phyloP scores from a whole-genome alignment of 2,329 filamentous ascomycete genomes.

The Pseudopyricularia cyperi region DNA sequence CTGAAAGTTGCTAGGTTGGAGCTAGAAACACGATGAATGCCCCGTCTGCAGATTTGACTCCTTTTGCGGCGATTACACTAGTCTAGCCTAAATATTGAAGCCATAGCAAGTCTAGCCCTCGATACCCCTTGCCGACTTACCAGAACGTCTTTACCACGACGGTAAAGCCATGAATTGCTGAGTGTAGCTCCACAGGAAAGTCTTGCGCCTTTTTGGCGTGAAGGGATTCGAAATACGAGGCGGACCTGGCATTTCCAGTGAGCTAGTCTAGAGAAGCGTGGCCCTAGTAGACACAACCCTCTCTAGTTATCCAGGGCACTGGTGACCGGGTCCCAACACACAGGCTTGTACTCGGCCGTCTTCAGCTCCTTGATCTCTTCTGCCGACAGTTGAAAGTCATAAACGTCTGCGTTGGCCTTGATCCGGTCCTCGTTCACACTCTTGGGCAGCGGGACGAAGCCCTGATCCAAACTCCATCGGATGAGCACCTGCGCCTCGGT shows the following conservation, averaged over 20 bases:
- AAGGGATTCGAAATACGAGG: not conserved
- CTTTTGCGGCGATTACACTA: too few relatives aligned
- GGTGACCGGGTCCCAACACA: constrained; percentile 16
- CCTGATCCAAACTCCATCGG: constrained; percentile 73
- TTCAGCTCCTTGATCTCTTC: constrained; percentile 40
- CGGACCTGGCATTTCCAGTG: not conserved
- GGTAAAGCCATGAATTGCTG: not conserved
- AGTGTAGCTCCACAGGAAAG: not conserved
- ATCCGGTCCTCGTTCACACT: constrained; percentile 46
- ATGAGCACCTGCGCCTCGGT: constrained; percentile 66
- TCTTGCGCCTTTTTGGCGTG: not conserved
- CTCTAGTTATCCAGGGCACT: constrained; percentile 8
- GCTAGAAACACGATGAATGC: not conserved
- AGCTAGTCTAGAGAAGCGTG: not conserved
- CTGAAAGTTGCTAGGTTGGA: not conserved
- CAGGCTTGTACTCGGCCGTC: constrained; percentile 14
- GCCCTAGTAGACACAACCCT: not conserved
- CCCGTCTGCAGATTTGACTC: not conserved
- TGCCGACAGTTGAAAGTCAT: constrained; percentile 42
- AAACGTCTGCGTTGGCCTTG: constrained; percentile 49
- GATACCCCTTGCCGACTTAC: not conserved
- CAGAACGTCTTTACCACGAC: not conserved
- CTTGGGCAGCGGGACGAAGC: constrained; percentile 52
- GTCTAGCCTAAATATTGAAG: not conserved
- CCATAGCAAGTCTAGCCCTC: not conserved